Base-by-base conservation (phyloP, 352 stramenopile genomes). In the Thraustochytrium sp. region DNA sequence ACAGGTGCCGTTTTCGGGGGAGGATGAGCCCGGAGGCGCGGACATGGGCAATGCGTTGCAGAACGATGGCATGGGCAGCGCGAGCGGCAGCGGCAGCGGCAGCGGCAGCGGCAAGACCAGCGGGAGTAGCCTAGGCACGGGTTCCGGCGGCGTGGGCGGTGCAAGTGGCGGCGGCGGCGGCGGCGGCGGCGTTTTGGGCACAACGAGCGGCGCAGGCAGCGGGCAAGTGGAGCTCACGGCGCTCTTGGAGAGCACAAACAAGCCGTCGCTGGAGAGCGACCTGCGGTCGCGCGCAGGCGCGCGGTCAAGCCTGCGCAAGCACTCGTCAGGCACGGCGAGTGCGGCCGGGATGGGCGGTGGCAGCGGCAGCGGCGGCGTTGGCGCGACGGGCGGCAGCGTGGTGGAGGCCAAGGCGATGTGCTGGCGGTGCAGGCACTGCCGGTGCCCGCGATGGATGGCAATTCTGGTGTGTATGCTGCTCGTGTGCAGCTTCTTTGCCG, bases 401-500 rank as follows among this genome's bases (percentile, higher is more conserved):
- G 9, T 72, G 9, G 59, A 72, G 40, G 59, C 59, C 26, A 55
- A 77, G 37, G 49, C 29, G 9, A 23, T 63, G 5, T 80, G 68
- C 68, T 80, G 31, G 31, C 68, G 68, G 13, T 80, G 68, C 51
- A 18, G 68, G 26, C 68, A 80, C 42, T 80, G 63, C 23, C 48
- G 53, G 8, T 64, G 31, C 21, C 68, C 68, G 9, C 68, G 75
- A 16, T 76, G 55, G 55, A 1, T 84, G 5, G 53, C 75, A 37
- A 80, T 84, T 29, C 61, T 84, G 18, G 23, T 84, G 13, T 62
- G 40, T 36, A 84, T 84, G 75, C 44, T 84, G 13, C 23, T 84
- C 5, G 75, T 75, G 21, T 84, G 26, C 21, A 38, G 55, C 34
- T 73, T 84, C 29, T 75, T 84, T 42, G 37, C 61, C 21, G 75